Evolutionary conservation across 148 eudicot genomes (phyloP).

Genomic region (Chenopodium album): DNA sequence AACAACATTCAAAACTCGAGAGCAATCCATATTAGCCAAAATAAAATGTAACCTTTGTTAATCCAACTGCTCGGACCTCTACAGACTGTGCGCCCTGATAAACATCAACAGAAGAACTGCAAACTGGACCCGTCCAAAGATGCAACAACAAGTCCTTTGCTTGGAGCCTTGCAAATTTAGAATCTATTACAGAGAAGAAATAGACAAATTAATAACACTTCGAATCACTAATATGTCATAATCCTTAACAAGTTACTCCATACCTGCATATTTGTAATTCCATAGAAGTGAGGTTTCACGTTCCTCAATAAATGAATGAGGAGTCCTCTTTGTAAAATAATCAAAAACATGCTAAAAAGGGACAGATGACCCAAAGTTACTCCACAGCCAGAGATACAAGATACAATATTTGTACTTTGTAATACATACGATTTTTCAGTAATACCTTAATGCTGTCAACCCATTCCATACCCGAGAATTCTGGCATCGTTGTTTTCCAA

Average conservation of each 20-base stretch:
- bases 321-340: conserved; percentile 82
- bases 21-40: not conserved
- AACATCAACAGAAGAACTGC: conserved; percentile 74
- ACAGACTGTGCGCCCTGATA: conserved; percentile 75
- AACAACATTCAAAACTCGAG: not conserved
- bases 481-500: conserved; percentile 86
- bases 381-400: not conserved
- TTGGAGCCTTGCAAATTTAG: conserved; percentile 76
- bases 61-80: conserved; percentile 81
- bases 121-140: conserved; percentile 77
- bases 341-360: conserved; percentile 77
- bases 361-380: not conserved
- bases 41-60: conserved; percentile 54
- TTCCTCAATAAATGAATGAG: conserved; percentile 66
- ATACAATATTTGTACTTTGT: not conserved
- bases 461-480: conserved; percentile 73
- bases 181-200: conserved; percentile 36
- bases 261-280: conserved; percentile 81
- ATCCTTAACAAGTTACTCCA: not conserved
- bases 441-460: conserved; percentile 70
- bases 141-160: conserved; percentile 81
- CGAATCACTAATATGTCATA: not conserved
- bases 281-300: conserved; percentile 83
- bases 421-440: not conserved
- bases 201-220: not conserved